Evolutionary conservation across 2,329 filamentous ascomycete species (phyloP).

Genomic region (Beauveria scarabaeidicola): DNA sequence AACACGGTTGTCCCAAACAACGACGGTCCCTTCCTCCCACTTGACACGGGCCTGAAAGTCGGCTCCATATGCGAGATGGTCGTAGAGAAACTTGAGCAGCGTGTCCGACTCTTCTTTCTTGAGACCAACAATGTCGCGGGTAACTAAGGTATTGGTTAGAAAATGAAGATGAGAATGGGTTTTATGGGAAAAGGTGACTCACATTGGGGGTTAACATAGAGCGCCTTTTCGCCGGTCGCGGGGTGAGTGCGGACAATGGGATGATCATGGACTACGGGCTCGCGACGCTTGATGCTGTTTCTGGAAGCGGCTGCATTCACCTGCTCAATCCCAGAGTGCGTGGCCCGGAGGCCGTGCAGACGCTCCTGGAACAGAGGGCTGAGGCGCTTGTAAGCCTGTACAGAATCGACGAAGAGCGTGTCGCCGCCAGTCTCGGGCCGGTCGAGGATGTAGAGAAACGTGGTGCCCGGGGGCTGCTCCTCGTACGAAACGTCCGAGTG

Average conservation of each 20-base stretch:
- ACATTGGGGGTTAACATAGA: slow-evolving; percentile 73
- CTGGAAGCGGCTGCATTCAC: slow-evolving; percentile 52
- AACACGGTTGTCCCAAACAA: slow-evolving; percentile 74
- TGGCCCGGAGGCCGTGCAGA: slow-evolving; percentile 65
- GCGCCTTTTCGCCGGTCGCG: slow-evolving; percentile 65
- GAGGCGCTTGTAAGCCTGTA: slow-evolving; percentile 66
- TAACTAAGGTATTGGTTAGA: slow-evolving; percentile 43
- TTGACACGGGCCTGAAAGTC: slow-evolving; percentile 60
- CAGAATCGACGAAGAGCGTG: slow-evolving; percentile 68
- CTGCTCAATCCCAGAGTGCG: slow-evolving; percentile 71
- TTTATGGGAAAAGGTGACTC: not conserved
- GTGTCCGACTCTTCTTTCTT: slow-evolving; percentile 75
- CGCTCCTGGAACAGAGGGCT: slow-evolving; percentile 67
- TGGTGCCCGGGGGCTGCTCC: slow-evolving; percentile 71
- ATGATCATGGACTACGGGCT: slow-evolving; percentile 58
- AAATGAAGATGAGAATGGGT: not conserved
- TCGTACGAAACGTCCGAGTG: slow-evolving; percentile 79
- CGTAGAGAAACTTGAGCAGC: slow-evolving; percentile 57
- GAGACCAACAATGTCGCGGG: slow-evolving; percentile 63
- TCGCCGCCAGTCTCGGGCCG: slow-evolving; percentile 67
- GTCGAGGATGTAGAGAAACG: slow-evolving; percentile 74
- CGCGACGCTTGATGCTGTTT: slow-evolving; percentile 61
- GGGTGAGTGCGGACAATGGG: slow-evolving; percentile 70
- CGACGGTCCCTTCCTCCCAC: slow-evolving; percentile 65
- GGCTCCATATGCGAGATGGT: slow-evolving; percentile 37